phyloP scores from a whole-genome alignment of 768 basidiomycete genomes.

The Nidularia sp. region DNA sequence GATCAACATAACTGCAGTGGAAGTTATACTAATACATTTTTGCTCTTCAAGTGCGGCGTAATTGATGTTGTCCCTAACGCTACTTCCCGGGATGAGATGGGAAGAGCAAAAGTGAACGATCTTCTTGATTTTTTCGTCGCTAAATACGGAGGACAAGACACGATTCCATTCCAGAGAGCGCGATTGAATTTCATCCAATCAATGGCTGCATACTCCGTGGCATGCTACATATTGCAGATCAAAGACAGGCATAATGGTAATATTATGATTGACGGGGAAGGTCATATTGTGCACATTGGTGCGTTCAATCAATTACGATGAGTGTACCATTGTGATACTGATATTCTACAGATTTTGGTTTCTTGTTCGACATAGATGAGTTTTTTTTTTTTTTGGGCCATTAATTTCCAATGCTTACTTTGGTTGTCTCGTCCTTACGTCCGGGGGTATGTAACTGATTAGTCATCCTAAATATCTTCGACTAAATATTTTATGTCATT shows the following conservation, averaged over 20 bases:
- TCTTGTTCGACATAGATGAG: constrained; percentile 98
- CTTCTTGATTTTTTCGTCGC: constrained; percentile 90
- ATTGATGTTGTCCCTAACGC: constrained; percentile 98
- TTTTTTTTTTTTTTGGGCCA: constrained; percentile 18
- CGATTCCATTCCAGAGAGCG: constrained; percentile 86
- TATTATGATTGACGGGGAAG: constrained; percentile 98
- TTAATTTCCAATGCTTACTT: constrained; percentile 19
- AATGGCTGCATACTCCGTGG: constrained; percentile 98
- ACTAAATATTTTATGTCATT: constrained; percentile 3
- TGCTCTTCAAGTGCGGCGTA: constrained; percentile 74
- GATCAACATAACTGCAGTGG: background rate
- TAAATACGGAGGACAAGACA: constrained; percentile 90
- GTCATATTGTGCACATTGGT: constrained; percentile 97
- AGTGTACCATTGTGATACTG: background rate
- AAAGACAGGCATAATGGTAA: constrained; percentile 99
- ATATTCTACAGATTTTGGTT: constrained; percentile 75
- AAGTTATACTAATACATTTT: background rate
- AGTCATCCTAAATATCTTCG: background rate
- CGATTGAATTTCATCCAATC: constrained; percentile 96
- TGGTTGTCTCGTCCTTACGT: constrained; percentile 35
- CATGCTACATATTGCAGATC: constrained; percentile 97
- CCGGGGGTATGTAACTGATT: constrained; percentile 52
- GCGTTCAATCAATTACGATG: constrained; percentile 15
- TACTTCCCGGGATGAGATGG: constrained; percentile 99
- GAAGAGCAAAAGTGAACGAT: constrained; percentile 96